Percentiles rank a stretch among this genome's conserved stretches.
These are phyloP conservation scores for Bombardia bombarda DNA, from an alignment of 495 filamentous ascomycete genomes.

Conservation along the genomic window DNA sequence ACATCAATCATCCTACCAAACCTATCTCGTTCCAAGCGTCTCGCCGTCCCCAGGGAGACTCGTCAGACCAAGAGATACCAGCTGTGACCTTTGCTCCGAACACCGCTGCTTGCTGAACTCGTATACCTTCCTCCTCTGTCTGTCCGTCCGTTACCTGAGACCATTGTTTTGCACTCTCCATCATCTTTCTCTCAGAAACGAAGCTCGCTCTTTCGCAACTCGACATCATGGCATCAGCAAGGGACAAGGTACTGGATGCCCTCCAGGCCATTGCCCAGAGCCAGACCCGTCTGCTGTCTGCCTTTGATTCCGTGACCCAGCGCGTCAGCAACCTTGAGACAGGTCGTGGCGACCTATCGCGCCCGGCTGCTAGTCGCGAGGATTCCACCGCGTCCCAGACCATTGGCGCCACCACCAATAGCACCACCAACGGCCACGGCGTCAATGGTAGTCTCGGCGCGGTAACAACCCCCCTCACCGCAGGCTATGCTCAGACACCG, in stretches of 20 bases:
- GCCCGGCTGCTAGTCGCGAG: no score
- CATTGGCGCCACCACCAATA: not conserved
- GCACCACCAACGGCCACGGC: not conserved
- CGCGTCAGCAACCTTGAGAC: slow-evolving; percentile 31
- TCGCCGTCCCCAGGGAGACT: no score
- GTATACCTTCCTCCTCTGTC: no score
- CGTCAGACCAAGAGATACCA: no score
- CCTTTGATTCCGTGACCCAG: slow-evolving; percentile 57
- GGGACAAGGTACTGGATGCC: slow-evolving; percentile 45
- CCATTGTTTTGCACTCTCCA: no score
- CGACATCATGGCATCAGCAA: slow-evolving; percentile 14
- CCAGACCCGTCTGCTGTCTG: slow-evolving; percentile 51
- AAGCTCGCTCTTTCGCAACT: not conserved
- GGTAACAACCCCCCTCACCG: slow-evolving; percentile 13
- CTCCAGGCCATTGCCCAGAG: slow-evolving; percentile 47
- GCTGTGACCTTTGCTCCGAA: no score
- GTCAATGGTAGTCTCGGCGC: slow-evolving; percentile 2
- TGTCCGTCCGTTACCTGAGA: no score
- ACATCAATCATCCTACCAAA: no score
- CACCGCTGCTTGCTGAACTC: no score
- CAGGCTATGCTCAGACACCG: slow-evolving; percentile 15
- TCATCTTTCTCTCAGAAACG: no score
- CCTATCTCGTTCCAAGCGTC: no score
- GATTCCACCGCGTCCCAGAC: not conserved
- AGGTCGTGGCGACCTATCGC: no score